Percentiles rank a stretch among this genome's conserved stretches.
phyloP scores from a whole-genome alignment of 495 filamentous ascomycete genomes.

The Hyaloscypha bicolor region DNA sequence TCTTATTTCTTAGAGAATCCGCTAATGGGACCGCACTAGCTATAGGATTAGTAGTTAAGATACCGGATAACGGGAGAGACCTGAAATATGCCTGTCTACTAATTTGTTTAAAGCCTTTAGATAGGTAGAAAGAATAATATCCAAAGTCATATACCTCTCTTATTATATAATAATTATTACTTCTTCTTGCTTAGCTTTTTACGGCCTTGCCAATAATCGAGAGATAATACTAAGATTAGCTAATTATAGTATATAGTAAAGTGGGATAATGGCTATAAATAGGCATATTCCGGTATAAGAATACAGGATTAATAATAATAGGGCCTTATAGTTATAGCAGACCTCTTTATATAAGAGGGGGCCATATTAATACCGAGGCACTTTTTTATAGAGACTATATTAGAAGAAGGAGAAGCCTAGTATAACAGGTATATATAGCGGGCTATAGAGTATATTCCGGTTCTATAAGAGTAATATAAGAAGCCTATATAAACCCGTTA shows the following conservation, averaged over 20 bases:
- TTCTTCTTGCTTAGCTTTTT: conserved; percentile 12
- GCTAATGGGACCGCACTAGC: conserved; percentile 19
- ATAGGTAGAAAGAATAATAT: background rate
- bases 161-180: background rate
- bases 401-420: conserved; percentile 3
- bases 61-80: conserved; percentile 15
- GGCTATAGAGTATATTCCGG: conserved; percentile 15
- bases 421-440: background rate
- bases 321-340: conserved; percentile 15
- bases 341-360: conserved; percentile 19
- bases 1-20: conserved; percentile 10
- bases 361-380: conserved; percentile 12
- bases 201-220: conserved; percentile 16
- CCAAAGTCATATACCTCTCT: background rate
- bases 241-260: background rate
- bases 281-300: conserved; percentile 20
- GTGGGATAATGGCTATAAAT: conserved; percentile 4
- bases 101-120: conserved; percentile 9
- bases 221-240: conserved; percentile 20
- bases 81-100: conserved; percentile 1
- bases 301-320: conserved; percentile 19
- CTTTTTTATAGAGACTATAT: conserved; percentile 4
- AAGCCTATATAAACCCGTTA: conserved; percentile 17
- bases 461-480: conserved; percentile 19
- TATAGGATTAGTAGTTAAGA: conserved; percentile 23